Conservation (phyloP, 2,329 filamentous ascomycete genomes). For the Colletotrichum sp. region DNA sequence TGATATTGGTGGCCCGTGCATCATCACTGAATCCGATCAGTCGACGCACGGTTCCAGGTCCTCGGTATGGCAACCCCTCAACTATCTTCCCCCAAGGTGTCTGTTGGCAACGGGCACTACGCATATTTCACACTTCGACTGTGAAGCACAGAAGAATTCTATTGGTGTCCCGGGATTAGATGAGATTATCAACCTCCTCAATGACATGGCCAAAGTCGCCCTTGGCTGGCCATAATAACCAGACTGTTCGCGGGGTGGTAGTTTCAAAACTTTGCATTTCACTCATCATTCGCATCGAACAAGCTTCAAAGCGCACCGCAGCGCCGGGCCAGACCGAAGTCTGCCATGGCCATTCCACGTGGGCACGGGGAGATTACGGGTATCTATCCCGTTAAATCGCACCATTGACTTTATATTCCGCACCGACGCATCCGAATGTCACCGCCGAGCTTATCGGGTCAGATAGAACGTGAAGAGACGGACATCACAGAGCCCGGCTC, state of each 20-base stretch:
- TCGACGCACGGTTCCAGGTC: background rate
- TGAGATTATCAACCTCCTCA: background rate
- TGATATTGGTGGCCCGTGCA: background rate
- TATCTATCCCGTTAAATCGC: background rate
- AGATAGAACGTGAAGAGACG: background rate
- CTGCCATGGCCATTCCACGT: background rate
- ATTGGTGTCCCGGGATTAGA: background rate
- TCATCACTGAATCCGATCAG: background rate
- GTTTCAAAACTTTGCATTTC: background rate
- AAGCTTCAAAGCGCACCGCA: background rate
- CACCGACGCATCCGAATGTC: background rate
- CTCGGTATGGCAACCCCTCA: background rate
- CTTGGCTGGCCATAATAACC: background rate
- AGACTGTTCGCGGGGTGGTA: background rate
- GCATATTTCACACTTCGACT: background rate
- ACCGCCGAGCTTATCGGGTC: background rate
- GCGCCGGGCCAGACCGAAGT: background rate
- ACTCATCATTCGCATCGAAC: background rate
- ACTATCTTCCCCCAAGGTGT: background rate
- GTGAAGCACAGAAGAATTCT: background rate
- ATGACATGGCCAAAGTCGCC: background rate
- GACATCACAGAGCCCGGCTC: background rate
- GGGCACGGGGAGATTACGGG: background rate
- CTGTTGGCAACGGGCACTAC: background rate
- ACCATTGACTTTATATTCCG: background rate